Conservation (phyloP, 1,139 yeast species). For the Pichia sp. region DNA sequence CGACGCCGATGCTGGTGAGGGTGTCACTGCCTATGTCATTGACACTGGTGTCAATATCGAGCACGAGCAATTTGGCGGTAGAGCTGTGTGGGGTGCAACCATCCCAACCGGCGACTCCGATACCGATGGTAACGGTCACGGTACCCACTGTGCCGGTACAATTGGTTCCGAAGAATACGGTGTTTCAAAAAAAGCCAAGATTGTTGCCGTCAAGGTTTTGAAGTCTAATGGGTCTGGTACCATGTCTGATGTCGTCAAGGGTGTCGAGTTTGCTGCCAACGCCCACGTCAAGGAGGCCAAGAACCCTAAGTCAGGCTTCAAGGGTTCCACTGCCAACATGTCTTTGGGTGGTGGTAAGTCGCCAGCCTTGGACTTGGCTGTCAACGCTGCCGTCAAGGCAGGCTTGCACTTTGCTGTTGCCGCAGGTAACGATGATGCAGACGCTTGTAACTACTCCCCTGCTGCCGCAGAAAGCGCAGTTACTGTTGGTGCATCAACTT, state of each 20-base stretch:
- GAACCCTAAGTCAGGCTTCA: conserved; percentile 58
- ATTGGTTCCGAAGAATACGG: conserved; percentile 73
- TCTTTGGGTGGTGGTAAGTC: conserved; percentile 87
- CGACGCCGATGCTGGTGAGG: conserved; percentile 83
- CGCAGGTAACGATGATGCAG: conserved; percentile 83
- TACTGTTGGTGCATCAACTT: conserved; percentile 80
- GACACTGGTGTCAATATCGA: conserved; percentile 87
- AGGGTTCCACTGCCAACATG: conserved; percentile 87
- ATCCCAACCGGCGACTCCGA: conserved; percentile 81
- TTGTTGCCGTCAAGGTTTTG: conserved; percentile 76
- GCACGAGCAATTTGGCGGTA: conserved; percentile 83
- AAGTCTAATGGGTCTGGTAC: conserved; percentile 75
- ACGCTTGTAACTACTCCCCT: conserved; percentile 82
- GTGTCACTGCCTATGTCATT: conserved; percentile 86
- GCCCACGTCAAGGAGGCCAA: conserved; percentile 57
- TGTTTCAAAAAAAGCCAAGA: conserved; percentile 69
- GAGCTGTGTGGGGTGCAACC: conserved; percentile 93
- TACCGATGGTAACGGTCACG: conserved; percentile 91
- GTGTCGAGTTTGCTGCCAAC: conserved; percentile 73
- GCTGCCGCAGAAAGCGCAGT: conserved; percentile 72
- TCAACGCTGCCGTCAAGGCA: conserved; percentile 75
- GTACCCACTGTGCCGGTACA: conserved; percentile 87
- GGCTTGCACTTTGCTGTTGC: conserved; percentile 85
- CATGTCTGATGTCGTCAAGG: conserved; percentile 77
- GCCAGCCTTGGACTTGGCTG: conserved; percentile 76